Evolutionary conservation across 208 protist genomes (phyloP), one percentile per base, ranked within the genome.

Genomic region (Histomonas meleagridis): DNA sequence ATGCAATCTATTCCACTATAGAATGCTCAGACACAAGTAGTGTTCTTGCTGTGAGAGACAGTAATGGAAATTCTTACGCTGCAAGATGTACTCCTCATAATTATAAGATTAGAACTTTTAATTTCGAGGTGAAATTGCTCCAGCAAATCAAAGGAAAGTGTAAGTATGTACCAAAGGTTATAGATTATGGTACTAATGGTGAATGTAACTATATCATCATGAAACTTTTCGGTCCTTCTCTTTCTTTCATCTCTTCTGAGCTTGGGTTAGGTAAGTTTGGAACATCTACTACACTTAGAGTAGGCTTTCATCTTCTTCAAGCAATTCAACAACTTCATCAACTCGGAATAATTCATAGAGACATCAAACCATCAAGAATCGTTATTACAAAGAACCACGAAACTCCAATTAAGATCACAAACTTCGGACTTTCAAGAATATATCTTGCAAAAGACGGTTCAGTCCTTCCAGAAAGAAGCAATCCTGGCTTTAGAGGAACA

Each of bases 301-400:
- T 14, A 57, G 76, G 40, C 7, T 18, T 40, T 10, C 76, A 86
- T 55, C 21, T 49, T 57, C 28, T 86, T n/a, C 46, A 23, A 10
- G 76, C 76, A 10, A 35, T 86, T 49, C 76, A 86, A 55, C 18
- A 40, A 12, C 26, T 86, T 5, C 76, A 86, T 86, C 32, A 32
- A 23, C 26, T 86, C 4, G 76, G 76, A n/a, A 57, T 86, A 18
- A 86, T 86, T 55, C 76, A 86, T 46, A 23, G 76, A 51, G 76
- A 86, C 38, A 86, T 86, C 46, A 86, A 86, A 21, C 76, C 76
- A 32, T 40, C 40, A 55, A 86, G 55, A 18, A 46, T 86, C 55
- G 10, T 86, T 1, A 48, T 86, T 32, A 12, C 46, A n/a, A 32
- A 57, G 9, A 46, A 46, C 7, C 7, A 28, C 16, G 21, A 65